Percentiles rank a stretch among this genome's conserved stretches.
Evolutionary conservation across 495 filamentous ascomycete genomes (phyloP).

Genomic region (Letharia columbiana): DNA sequence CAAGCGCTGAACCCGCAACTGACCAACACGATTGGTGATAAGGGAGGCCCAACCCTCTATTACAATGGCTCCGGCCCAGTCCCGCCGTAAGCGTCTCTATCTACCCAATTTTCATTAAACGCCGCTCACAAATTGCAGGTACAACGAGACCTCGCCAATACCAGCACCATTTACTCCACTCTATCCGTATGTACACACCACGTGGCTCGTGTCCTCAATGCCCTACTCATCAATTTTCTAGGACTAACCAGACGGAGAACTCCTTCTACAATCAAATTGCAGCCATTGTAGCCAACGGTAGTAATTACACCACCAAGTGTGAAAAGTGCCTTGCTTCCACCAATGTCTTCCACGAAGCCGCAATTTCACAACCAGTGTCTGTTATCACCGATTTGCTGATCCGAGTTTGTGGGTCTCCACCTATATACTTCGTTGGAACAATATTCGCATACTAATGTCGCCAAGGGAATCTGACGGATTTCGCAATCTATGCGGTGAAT

Average conservation of each 20-base stretch:
- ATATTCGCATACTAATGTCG: not conserved
- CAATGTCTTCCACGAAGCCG: conserved; percentile 25
- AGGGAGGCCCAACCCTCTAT: conserved; percentile 16
- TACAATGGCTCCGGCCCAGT: conserved; percentile 21
- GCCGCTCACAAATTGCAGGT: not conserved
- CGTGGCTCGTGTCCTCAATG: too few relatives aligned
- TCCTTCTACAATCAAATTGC: conserved; percentile 23
- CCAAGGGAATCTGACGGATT: conserved; percentile 16
- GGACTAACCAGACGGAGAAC: conserved; percentile 18
- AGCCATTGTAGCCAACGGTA: conserved; percentile 20
- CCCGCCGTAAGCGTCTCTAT: conserved; percentile 13
- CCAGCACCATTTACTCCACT: conserved; percentile 21
- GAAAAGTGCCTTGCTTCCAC: conserved; percentile 22
- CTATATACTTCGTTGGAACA: not conserved
- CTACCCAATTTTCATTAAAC: too few relatives aligned
- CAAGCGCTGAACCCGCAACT: conserved; percentile 15
- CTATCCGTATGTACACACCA: conserved; percentile 6
- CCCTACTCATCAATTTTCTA: not conserved
- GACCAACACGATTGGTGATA: conserved; percentile 17
- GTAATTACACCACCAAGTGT: conserved; percentile 17
- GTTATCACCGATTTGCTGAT: conserved; percentile 23
- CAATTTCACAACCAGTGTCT: conserved; percentile 21
- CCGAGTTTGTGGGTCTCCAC: conserved; percentile 4
- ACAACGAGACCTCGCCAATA: conserved; percentile 23
- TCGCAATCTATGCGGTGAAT: conserved; percentile 16